Base-by-base conservation (phyloP, 2,329 filamentous ascomycete species). In the Dothiorella sarmentorum region DNA sequence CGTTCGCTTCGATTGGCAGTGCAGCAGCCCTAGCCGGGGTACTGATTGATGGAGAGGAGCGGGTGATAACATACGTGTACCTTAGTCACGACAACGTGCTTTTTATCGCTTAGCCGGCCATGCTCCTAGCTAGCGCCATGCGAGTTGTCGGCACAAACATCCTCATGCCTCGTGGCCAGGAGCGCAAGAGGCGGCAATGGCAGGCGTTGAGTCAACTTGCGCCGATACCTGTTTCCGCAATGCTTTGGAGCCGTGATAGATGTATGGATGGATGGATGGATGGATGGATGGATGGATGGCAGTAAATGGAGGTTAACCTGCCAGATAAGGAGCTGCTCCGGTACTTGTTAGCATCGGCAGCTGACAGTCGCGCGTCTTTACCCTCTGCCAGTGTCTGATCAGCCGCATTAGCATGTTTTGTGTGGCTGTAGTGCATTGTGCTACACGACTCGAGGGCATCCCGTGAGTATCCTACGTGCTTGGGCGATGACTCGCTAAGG, bases 371-470 rank as follows among this genome's bases (percentile, higher is more conserved):
- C n/a, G n/a, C n/a, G n/a, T n/a, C n/a, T n/a, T n/a, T n/a, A n/a
- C n/a, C n/a, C n/a, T n/a, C 15, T 49, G 17, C 10, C 10, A 26
- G 18, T 49, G 47, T 52, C 49, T 53, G 47, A 52, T 40, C 35
- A 29, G 49, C 35, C 49, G 29, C 49, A 24, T 53, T 53, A 29
- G 49, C 35, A 53, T 29, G 49, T 53, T 53, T 53, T 40, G 49
- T 29, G 31, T 53, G 5, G 9, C 22, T 20, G 11, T 29, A 40
- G 49, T 40, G 35, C 49, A 17, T 18, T 7, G n/a, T 38, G 22
- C 35, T 40, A 40, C 49, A 29, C 49, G 49, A 53, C 9, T 53
- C 49, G 49, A 17, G 17, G 35, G 4, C 47, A 37, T 13, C 22
- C 13, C 9, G 24, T 20, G 20, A 17, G 15, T 26, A 18, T 29